Base-by-base conservation (phyloP, 352 stramenopile species). In the Aphanomyces astaci region DNA sequence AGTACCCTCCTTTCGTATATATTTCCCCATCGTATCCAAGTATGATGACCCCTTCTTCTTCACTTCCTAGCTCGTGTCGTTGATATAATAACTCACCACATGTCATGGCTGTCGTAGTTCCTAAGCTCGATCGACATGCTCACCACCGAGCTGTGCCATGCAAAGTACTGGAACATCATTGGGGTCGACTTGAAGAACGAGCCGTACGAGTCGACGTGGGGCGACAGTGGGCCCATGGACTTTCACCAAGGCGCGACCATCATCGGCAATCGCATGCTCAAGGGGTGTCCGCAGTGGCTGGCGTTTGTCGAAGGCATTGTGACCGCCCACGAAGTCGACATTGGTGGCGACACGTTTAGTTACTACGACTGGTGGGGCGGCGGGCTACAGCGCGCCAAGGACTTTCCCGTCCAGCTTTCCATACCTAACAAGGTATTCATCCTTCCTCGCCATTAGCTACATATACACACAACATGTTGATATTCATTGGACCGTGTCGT, bases 171-270 rank as follows among this genome's bases (percentile, higher is more conserved):
- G 81, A 89, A 89, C 65, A 77, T 89, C 13, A 30, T 89, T 11
- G 81, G 81, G 7, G 55, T 89, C n/a, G 81, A 89, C 22, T 48
- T 90, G 1, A 90, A 90, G 73, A 90, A 90, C 64, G 82, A 90
- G 31, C 82, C 82, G 22, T 69, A 88, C 67, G 73, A 86, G 43
- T 86, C 76, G 31, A 74, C 77, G n/a, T 90, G 82, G 82, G 82
- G 82, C 0, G 31, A 36, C 0, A 70, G 64, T 10, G 69, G 33
- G 0, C 70, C 73, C 27, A 79, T 71, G 17, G 81, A 90, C 40
- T 88, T 90, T 52, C 73, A 74, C 32, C 73, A 81, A 31, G 82
- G 82, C 3, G 77, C 82, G 32, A 86, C 77, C 22, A 27, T 80
- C 4, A 90, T 90, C 28, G 80, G 82, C 7, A 83, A 90, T 55